Evolutionary conservation across 2,329 filamentous ascomycete genomes (phyloP).

Genomic region (Claviceps fusiformis): DNA sequence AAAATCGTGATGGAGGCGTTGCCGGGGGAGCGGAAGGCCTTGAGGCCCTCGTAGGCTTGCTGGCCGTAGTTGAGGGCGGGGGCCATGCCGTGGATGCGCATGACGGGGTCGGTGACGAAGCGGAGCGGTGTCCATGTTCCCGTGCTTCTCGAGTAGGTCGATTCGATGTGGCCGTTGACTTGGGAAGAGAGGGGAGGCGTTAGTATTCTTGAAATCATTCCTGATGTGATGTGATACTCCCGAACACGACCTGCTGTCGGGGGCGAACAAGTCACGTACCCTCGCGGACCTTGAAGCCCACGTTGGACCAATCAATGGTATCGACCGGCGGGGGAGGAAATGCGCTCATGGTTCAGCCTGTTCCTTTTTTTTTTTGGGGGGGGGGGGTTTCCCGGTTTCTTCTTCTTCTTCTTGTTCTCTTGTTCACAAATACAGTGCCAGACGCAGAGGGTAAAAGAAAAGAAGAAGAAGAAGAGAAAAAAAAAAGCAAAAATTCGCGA

Average conservation of each 20-base stretch:
- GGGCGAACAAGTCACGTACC: slow-evolving; percentile 32
- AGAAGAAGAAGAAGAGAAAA: too few species aligned
- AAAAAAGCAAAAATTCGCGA: too few species aligned
- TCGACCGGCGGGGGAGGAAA: slow-evolving; percentile 69
- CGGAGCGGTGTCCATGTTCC: slow-evolving; percentile 64
- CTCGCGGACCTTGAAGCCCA: slow-evolving; percentile 87
- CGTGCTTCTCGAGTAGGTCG: slow-evolving; percentile 61
- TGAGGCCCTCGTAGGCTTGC: slow-evolving; percentile 96
- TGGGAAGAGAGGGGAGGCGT: slow-evolving; percentile 34
- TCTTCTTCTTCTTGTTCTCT: not conserved
- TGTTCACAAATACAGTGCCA: not conserved
- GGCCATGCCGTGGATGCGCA: slow-evolving; percentile 88
- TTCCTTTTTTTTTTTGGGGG: too few species aligned
- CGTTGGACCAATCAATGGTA: slow-evolving; percentile 84
- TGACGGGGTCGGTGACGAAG: slow-evolving; percentile 72
- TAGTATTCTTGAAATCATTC: not conserved
- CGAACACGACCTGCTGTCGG: too few species aligned
- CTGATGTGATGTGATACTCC: too few species aligned
- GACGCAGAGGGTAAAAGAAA: too few species aligned
- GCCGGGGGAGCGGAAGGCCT: slow-evolving; percentile 73
- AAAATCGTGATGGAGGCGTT: slow-evolving; percentile 68
- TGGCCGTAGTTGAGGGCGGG: slow-evolving; percentile 94
- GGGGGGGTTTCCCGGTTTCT: not conserved
- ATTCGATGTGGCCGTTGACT: slow-evolving; percentile 90
- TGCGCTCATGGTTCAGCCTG: slow-evolving; percentile 24